phyloP scores from a whole-genome alignment of 306 rosid species.

The Fragaria vesca region DNA sequence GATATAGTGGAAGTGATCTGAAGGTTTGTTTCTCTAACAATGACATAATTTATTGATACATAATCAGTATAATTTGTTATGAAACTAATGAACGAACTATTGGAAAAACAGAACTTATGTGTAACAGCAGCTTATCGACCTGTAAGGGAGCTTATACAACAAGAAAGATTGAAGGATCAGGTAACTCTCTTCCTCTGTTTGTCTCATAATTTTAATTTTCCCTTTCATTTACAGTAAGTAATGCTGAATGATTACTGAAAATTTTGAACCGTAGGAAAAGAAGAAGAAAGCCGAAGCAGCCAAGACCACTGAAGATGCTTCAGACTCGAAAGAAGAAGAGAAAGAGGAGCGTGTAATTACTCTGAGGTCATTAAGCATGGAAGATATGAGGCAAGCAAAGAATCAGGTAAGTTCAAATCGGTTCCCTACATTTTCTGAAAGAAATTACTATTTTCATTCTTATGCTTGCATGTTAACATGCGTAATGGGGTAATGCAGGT shows the following conservation, averaged over 20 bases:
- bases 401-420: slow-evolving; percentile 52
- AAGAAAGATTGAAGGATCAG: slow-evolving; percentile 73
- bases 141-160: slow-evolving; percentile 81
- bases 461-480: background rate
- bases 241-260: slow-evolving; percentile 14
- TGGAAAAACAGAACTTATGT: slow-evolving; percentile 79
- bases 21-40: slow-evolving; percentile 51
- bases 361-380: slow-evolving; percentile 77
- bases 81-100: slow-evolving; percentile 23
- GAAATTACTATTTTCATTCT: background rate
- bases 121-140: slow-evolving; percentile 91
- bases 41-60: slow-evolving; percentile 5
- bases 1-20: slow-evolving; percentile 92
- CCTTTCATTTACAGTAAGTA: background rate
- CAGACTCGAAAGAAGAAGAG: slow-evolving; percentile 48
- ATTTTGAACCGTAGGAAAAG: slow-evolving; percentile 54
- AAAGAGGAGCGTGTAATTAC: slow-evolving; percentile 53
- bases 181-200: slow-evolving; percentile 38
- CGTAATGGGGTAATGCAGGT: slow-evolving; percentile 46
- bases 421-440: background rate
- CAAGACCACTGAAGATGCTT: slow-evolving; percentile 46
- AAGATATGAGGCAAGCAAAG: slow-evolving; percentile 94
- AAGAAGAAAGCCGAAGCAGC: slow-evolving; percentile 56
- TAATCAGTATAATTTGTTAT: slow-evolving; percentile 16
- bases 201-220: background rate